Evolutionary conservation across 2,329 filamentous ascomycete genomes (phyloP), one percentile per base, ranked within the genome.

Genomic region (Colletotrichum karsti): DNA sequence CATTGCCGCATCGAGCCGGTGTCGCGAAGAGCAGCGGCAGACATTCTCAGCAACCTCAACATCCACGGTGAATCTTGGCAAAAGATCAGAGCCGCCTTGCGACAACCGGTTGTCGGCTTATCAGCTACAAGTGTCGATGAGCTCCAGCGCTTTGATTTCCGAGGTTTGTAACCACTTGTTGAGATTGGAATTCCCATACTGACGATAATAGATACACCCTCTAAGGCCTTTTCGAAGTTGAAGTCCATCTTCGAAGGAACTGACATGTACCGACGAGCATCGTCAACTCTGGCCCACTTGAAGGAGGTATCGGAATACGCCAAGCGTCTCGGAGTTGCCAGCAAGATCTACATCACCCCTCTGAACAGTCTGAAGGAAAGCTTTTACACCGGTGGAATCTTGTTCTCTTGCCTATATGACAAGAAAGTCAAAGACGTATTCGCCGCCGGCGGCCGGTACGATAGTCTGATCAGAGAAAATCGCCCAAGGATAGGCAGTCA

Each of bases 361-460:
- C 84, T 99, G 7, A 93, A 91, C 75, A 97, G 93, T 77, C 88
- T 97, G 74, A 97, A 97, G 75, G 95, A 98, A 76, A 92, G 91
- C 63, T 98, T 98, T 77, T 99, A 96, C 78, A 84, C 88, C 18
- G 92, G 92, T 1, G 95, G 95, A 7, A 85, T 98, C 28, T 84
- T 98, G 46, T 98, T 99, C 77, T 93, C 97, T 69, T 98, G 94
- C 74, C 82, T 98, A 2, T 94, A 95, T 71, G 95, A 98, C 77
- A 91, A 88, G 69, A 97, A 94, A 77, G 88, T 91, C 69, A 91
- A 88, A 73, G 92, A 96, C 72, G 93, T 98, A 0, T 94, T 98
- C 75, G 96, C 95, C 6, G 96, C 95, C 33, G 96, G 97, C 56
- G 96, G 96, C 3, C 90, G 96, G 54, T 99, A 99, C 77, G 97